Conservation (phyloP, 306 rosid species). For the Vigna nakashimae region DNA sequence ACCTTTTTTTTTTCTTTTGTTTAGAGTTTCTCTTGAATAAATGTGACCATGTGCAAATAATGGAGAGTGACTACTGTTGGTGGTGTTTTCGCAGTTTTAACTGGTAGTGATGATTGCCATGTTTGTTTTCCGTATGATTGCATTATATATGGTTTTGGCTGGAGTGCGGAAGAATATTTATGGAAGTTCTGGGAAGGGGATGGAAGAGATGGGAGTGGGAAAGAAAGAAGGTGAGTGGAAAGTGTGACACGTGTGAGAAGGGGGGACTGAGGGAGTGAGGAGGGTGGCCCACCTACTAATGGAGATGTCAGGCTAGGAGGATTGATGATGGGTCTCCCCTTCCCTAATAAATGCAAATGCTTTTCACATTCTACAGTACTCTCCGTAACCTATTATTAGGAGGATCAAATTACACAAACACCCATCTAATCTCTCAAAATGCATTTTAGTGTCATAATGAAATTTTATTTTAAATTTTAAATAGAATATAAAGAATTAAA, state of each 20-base stretch:
- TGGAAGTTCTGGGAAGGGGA: neutral
- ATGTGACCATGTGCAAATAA: slow-evolving; percentile 5
- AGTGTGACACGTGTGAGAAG: slow-evolving; percentile 44
- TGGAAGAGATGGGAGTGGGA: neutral
- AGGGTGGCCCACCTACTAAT: slow-evolving; percentile 33
- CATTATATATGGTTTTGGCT: too few species aligned
- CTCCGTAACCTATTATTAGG: neutral
- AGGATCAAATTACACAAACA: too few species aligned
- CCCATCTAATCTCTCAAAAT: too few species aligned
- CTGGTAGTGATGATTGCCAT: neutral
- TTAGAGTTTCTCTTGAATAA: slow-evolving; percentile 4
- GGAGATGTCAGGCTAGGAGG: slow-evolving; percentile 9
- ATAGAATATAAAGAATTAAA: too few species aligned
- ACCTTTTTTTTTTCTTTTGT: neutral
- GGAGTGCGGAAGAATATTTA: neutral
- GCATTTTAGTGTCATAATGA: too few species aligned
- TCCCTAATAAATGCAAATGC: neutral
- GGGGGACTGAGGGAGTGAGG: slow-evolving; percentile 9
- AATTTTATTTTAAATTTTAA: too few species aligned
- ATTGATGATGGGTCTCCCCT: too few species aligned
- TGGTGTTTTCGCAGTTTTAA: neutral
- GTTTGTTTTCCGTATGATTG: neutral
- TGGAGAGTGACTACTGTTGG: neutral
- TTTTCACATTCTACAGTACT: neutral
- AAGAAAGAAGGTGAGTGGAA: neutral